Conservation (phyloP, 2,329 filamentous ascomycete genomes). For the Chaetomiaceae sp. region DNA sequence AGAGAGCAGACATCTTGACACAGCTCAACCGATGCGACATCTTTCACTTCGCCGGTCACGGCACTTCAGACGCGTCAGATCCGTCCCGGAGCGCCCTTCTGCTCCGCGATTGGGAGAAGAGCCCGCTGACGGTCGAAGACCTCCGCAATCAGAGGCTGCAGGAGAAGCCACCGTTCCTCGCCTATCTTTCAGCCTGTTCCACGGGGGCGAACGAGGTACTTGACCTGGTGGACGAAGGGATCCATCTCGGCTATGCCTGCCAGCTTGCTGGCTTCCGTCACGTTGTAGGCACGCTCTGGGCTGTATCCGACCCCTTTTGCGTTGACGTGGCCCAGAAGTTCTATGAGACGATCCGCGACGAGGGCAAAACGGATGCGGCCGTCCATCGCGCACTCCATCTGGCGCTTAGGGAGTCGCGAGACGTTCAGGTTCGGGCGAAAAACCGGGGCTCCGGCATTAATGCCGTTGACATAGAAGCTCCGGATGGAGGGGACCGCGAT, state of each 20-base stretch:
- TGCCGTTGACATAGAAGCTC: too few relatives aligned
- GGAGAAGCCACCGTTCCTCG: constrained; percentile 30
- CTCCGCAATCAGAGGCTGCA: not conserved
- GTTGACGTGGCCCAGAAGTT: not conserved
- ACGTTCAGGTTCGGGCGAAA: too few relatives aligned
- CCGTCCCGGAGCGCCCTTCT: not conserved
- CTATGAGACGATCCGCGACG: not conserved
- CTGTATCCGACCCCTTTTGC: constrained; percentile 23
- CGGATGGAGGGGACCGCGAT: too few relatives aligned
- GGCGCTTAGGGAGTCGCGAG: too few relatives aligned
- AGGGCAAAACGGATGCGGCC: not conserved
- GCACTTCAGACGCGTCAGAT: not conserved
- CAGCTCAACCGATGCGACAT: not conserved
- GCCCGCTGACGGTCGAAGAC: not conserved
- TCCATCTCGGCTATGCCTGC: constrained; percentile 36
- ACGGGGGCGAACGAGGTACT: constrained; percentile 29
- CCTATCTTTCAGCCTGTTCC: constrained; percentile 38
- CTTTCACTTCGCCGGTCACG: not conserved
- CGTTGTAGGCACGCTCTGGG: constrained; percentile 41
- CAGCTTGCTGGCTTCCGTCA: constrained; percentile 39
- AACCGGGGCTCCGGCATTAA: too few relatives aligned
- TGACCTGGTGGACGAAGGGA: constrained; percentile 33
- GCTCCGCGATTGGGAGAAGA: not conserved
- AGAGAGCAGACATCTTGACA: not conserved
- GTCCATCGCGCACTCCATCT: too few relatives aligned